Conservation (phyloP, 108 stramenopile genomes). For the Pseudonitzschia pungens region DNA sequence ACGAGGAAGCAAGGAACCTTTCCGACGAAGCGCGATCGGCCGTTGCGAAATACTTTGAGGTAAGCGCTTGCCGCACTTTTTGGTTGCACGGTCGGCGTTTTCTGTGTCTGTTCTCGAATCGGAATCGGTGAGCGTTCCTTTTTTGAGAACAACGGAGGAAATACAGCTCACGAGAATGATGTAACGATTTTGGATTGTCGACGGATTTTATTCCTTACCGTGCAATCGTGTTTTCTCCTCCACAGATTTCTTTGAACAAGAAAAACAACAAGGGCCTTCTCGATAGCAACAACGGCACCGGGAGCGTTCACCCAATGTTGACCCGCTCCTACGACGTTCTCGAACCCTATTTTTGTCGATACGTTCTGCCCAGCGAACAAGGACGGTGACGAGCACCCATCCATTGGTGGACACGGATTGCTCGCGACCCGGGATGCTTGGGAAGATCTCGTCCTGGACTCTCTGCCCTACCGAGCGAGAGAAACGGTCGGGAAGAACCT, state of each 20-base stretch:
- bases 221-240: neutral
- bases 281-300: neutral
- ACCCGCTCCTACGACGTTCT: slow-evolving; percentile 80
- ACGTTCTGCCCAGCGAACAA: slow-evolving; percentile 52
- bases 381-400: neutral
- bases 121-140: neutral
- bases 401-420: slow-evolving; percentile 76
- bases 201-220: neutral
- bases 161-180: neutral
- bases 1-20: slow-evolving; percentile 84
- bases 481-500: slow-evolving; percentile 50
- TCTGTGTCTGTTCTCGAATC: neutral
- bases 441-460: slow-evolving; percentile 70
- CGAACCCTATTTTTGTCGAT: slow-evolving; percentile 90
- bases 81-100: no score
- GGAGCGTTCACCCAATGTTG: slow-evolving; percentile 89
- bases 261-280: slow-evolving; percentile 61
- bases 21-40: slow-evolving; percentile 92
- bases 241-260: slow-evolving; percentile 45
- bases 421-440: slow-evolving; percentile 78
- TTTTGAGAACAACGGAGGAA: neutral
- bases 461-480: slow-evolving; percentile 71
- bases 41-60: slow-evolving; percentile 95
- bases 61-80: no score
- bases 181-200: neutral